A percentile compares a stretch with the other conserved stretches of the same genome.
Evolutionary conservation across 441 rosid species (phyloP).

Genomic region (Eruca vesicaria): DNA sequence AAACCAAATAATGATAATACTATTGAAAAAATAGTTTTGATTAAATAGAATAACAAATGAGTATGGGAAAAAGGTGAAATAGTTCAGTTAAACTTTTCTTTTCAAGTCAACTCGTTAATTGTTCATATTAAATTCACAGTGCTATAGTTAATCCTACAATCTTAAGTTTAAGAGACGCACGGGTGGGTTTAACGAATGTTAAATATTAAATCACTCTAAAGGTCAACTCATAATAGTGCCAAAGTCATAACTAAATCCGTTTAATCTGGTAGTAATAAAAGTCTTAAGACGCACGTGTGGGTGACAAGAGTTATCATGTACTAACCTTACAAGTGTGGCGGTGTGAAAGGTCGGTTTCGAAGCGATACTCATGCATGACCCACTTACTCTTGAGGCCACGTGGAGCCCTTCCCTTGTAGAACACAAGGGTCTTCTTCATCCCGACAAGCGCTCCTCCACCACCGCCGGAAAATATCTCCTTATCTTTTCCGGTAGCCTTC

Average conservation of each 20-base stretch:
- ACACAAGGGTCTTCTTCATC: slow-evolving; percentile 94
- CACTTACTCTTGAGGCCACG: slow-evolving; percentile 96
- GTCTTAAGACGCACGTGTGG: background rate
- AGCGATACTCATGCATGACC: slow-evolving; percentile 99
- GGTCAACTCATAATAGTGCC: slow-evolving; percentile 57
- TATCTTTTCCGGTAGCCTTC: slow-evolving; percentile 98
- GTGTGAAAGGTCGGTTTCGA: slow-evolving; percentile 76
- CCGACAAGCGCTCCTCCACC: slow-evolving; percentile 57
- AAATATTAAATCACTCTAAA: background rate
- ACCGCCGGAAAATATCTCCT: slow-evolving; percentile 56
- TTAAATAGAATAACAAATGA: background rate
- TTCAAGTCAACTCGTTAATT: slow-evolving; percentile 39
- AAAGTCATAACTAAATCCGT: background rate
- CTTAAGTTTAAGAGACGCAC: background rate
- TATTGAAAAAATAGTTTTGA: background rate
- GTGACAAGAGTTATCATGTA: background rate
- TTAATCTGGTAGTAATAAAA: background rate
- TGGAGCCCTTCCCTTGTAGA: slow-evolving; percentile 94
- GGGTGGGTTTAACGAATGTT: slow-evolving; percentile 22
- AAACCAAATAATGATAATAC: slow-evolving; percentile 24
- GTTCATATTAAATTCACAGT: background rate
- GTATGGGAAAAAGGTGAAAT: slow-evolving; percentile 23
- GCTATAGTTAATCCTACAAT: background rate
- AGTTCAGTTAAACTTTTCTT: slow-evolving; percentile 18
- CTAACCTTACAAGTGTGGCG: slow-evolving; percentile 86